Evolutionary conservation across 2,329 filamentous ascomycete genomes (phyloP), one percentile per base, ranked within the genome.

Genomic region (Aspergillus caelatus): DNA sequence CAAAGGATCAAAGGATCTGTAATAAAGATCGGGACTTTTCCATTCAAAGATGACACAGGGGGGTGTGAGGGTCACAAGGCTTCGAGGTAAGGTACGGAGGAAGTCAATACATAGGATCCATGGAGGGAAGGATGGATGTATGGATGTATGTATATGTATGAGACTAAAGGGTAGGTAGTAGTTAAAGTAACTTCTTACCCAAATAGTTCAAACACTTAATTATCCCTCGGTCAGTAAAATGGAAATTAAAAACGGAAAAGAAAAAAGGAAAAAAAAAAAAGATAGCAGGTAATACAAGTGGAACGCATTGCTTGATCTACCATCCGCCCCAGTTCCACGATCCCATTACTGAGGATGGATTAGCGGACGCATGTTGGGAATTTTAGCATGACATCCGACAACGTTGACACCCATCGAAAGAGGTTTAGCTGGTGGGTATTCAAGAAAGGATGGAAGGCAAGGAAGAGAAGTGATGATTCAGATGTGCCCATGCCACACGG

Each of bases 311-410:
- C 69, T 67, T 69, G 72, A 76, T 76, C 72, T 73, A 68, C 71
- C 72, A 72, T 71, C 72, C 72, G 72, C 70, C 71, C 72, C 70
- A 74, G 71, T 69, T 76, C 73, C 70, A 75, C 73, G 75, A 77
- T 76, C 70, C 71, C 68, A 70, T 64, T 55, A 55, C 52, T 55
- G 52, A 39, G 26, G 36, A 41, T 34, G 53, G 39, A 43, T 39
- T 61, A 62, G 39, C 43, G 56, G 50, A 55, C 59, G 72, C 72
- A 75, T 75, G 71, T 69, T 73, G 70, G 70, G 66, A 73, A 55
- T 71, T 67, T 67, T 70, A 70, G 69, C 69, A 75, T 76, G 74
- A 75, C 75, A 77, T 46, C 61, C 46, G 48, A 43, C 75, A 73
- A 76, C 74, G 72, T 77, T 77, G 74, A 76, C 73, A 75, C 72